A percentile compares a stretch with the other conserved stretches of the same genome.
These are phyloP conservation scores for Sphaerosporella brunnea DNA, from an alignment of 495 filamentous ascomycete genomes.

Conservation along the genomic window DNA sequence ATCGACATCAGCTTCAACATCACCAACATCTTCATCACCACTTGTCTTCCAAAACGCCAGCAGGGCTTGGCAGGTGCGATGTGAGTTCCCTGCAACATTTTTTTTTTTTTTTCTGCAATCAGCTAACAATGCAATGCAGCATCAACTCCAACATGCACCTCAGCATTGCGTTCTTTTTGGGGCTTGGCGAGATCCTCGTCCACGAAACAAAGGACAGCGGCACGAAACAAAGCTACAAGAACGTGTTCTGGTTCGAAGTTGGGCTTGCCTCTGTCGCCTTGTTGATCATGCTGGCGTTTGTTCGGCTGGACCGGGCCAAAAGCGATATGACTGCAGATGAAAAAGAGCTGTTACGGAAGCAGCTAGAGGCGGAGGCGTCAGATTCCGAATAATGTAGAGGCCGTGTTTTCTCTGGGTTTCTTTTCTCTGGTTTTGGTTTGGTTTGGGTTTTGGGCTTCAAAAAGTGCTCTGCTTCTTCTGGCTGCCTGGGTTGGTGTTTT, in stretches of 20 bases:
- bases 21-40: conserved; percentile 71
- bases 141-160: conserved; percentile 51
- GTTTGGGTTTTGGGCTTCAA: too few relatives aligned
- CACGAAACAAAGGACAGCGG: conserved; percentile 34
- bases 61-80: conserved; percentile 65
- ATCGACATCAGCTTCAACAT: conserved; percentile 75
- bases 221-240: conserved; percentile 31
- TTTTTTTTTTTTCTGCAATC: too few relatives aligned
- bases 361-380: background rate
- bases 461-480: too few relatives aligned
- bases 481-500: background rate
- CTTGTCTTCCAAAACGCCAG: conserved; percentile 44
- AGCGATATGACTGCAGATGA: conserved; percentile 55
- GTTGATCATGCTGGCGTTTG: conserved; percentile 40
- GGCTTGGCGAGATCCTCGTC: conserved; percentile 53
- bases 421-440: background rate
- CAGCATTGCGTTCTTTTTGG: conserved; percentile 70
- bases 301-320: conserved; percentile 47
- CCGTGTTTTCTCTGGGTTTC: background rate
- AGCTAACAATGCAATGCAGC: too few relatives aligned
- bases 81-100: too few relatives aligned
- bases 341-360: conserved; percentile 22
- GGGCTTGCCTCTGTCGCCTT: conserved; percentile 39
- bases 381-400: background rate
- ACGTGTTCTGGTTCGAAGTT: conserved; percentile 53